These are phyloP conservation scores for Sugiyamaella lignohabitans DNA, from an alignment of 805 yeast species.

Conservation along the genomic window DNA sequence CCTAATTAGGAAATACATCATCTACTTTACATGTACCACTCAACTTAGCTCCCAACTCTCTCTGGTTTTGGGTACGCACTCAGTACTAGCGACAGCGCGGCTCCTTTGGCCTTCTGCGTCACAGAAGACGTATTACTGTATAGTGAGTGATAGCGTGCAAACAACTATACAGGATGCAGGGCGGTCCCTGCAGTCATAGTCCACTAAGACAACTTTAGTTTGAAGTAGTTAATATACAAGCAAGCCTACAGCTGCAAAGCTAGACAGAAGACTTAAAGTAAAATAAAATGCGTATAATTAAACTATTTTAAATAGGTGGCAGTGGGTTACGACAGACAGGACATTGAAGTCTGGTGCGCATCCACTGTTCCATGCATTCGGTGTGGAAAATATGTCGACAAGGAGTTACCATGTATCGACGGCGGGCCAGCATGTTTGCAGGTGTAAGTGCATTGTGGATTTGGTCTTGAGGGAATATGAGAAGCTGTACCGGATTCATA, in stretches of 20 bases:
- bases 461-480: conserved; percentile 23
- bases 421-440: conserved; percentile 29
- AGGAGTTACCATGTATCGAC: conserved; percentile 58
- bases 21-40: too few relatives aligned
- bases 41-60: too few relatives aligned
- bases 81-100: too few relatives aligned
- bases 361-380: conserved; percentile 86
- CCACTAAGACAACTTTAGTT: too few relatives aligned
- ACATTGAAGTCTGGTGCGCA: conserved; percentile 87
- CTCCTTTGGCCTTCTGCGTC: too few relatives aligned
- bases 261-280: neutral
- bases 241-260: neutral
- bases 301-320: conserved; percentile 58
- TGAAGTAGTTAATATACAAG: neutral
- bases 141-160: too few relatives aligned
- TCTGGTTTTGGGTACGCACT: too few relatives aligned
- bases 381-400: conserved; percentile 87
- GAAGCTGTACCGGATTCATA: conserved; percentile 66
- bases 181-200: too few relatives aligned
- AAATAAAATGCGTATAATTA: conserved; percentile 1
- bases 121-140: too few relatives aligned
- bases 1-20: neutral
- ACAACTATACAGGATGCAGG: too few relatives aligned
- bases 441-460: conserved; percentile 23
- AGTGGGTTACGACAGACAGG: conserved; percentile 84